Percentiles rank a stretch among this genome's conserved stretches.
Conservation (phyloP, 2,329 filamentous ascomycete species). For the Colletotrichum paranaense region DNA sequence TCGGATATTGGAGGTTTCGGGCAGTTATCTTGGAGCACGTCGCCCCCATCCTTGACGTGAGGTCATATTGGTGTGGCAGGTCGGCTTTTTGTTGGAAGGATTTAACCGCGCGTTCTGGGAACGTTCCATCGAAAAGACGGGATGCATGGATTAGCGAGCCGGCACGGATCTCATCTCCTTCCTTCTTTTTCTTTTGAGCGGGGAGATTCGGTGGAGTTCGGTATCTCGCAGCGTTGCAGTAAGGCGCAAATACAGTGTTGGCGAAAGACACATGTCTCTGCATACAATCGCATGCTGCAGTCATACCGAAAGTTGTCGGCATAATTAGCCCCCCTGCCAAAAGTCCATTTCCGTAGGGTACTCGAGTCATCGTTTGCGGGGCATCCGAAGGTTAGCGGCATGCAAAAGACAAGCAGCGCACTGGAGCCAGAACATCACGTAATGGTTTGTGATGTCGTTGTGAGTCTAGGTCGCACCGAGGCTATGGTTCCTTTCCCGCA, state of each 20-base stretch:
- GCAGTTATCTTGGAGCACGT: not conserved
- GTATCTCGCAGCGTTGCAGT: not conserved
- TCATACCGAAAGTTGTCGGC: not conserved
- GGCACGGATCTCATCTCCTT: not conserved
- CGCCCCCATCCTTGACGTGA: not conserved
- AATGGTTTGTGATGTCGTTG: not conserved
- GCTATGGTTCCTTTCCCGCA: not conserved
- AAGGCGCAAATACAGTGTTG: not conserved
- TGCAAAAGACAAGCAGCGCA: not conserved
- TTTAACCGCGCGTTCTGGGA: not conserved
- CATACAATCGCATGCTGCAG: not conserved
- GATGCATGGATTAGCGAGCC: not conserved
- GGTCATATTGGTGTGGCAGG: not conserved
- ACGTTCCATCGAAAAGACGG: not conserved
- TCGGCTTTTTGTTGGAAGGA: not conserved
- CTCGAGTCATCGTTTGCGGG: not conserved
- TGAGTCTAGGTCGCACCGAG: not conserved
- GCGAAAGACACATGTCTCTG: not conserved
- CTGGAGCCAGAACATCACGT: not conserved
- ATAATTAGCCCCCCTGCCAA: not conserved
- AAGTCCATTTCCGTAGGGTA: not conserved
- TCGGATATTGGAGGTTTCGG: not conserved
- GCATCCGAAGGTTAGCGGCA: not conserved
- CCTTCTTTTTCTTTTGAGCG: not conserved
- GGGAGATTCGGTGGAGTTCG: not conserved